A percentile compares a stretch with the other conserved stretches of the same genome.
These are phyloP conservation scores for Floccularia luteovirens DNA, from an alignment of 768 basidiomycete genomes.

Conservation along the genomic window DNA sequence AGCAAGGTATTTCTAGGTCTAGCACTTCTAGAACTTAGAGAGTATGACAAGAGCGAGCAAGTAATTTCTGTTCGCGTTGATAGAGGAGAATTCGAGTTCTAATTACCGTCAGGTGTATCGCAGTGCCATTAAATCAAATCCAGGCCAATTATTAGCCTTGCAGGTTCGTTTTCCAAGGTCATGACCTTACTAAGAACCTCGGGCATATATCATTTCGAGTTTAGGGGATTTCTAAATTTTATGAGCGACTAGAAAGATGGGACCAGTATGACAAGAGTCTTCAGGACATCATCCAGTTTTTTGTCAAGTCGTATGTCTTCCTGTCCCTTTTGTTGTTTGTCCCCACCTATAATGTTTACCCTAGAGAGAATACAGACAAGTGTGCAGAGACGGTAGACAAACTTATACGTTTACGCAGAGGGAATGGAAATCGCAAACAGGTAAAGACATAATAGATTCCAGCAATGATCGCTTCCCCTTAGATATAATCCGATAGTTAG, in stretches of 20 bases:
- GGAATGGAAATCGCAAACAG: conserved; percentile 53
- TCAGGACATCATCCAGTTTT: conserved; percentile 47
- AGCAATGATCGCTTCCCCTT: conserved; percentile 1
- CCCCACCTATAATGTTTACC: conserved; percentile 1
- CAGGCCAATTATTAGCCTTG: conserved; percentile 72
- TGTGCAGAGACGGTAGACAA: conserved; percentile 80
- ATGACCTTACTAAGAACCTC: conserved; percentile 1
- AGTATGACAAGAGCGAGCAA: conserved; percentile 74
- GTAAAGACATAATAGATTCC: conserved; percentile 23
- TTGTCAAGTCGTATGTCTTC: conserved; percentile 46
- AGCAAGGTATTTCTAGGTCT: conserved; percentile 86
- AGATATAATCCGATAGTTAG: conserved; percentile 37
- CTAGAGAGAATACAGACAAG: conserved; percentile 68
- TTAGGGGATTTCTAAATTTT: conserved; percentile 68
- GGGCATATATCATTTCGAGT: background rate
- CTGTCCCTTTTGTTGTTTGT: background rate
- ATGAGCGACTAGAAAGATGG: conserved; percentile 60
- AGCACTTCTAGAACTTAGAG: conserved; percentile 68
- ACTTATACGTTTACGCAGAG: conserved; percentile 52
- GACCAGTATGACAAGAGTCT: conserved; percentile 47
- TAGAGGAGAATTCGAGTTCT: conserved; percentile 8
- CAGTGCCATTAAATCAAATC: conserved; percentile 65
- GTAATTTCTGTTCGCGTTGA: conserved; percentile 36
- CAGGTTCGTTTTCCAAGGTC: conserved; percentile 46
- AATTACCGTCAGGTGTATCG: conserved; percentile 53